Evolutionary conservation across 169 alveolate species (phyloP).

Genomic region (Babesia ovis): DNA sequence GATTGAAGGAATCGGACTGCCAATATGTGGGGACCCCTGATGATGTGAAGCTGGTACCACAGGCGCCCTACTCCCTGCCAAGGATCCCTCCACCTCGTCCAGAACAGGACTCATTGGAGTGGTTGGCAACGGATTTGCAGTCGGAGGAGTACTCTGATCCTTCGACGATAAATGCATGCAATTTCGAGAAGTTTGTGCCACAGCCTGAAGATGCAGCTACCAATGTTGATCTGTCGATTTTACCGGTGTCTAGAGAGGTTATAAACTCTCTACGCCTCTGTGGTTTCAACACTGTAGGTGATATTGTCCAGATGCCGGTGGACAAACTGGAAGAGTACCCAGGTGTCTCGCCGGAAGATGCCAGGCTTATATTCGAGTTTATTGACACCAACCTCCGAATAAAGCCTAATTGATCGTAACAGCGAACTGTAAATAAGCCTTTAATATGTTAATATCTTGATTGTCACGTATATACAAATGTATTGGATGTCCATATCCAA

Average conservation of each 20-base stretch:
- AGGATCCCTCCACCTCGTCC: conserved; percentile 40
- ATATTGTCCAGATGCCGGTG: conserved; percentile 21
- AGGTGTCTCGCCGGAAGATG: conserved; percentile 24
- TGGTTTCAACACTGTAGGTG: conserved; percentile 49
- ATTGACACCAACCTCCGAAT: conserved; percentile 2
- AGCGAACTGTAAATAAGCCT: no score
- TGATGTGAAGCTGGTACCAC: conserved; percentile 44
- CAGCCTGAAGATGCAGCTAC: conserved; percentile 31
- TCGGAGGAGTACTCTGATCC: conserved; percentile 51
- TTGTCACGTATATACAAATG: no score
- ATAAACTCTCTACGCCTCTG: conserved; percentile 35
- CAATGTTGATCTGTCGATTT: conserved; percentile 22
- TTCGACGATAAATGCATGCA: conserved; percentile 46
- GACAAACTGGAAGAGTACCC: conserved; percentile 54
- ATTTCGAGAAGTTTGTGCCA: conserved; percentile 36
- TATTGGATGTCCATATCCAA: no score
- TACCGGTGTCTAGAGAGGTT: conserved; percentile 55
- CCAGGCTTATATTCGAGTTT: conserved; percentile 27
- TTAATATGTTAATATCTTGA: no score
- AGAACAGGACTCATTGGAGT: conserved; percentile 40
- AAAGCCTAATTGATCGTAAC: background rate
- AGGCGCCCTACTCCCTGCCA: conserved; percentile 61
- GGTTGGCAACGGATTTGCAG: conserved; percentile 62
- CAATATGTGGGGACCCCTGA: conserved; percentile 47
- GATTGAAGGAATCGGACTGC: conserved; percentile 47